Evolutionary conservation across 108 stramenopile genomes (phyloP), one percentile per base, ranked within the genome.

Genomic region (Nitzschia putrida): DNA sequence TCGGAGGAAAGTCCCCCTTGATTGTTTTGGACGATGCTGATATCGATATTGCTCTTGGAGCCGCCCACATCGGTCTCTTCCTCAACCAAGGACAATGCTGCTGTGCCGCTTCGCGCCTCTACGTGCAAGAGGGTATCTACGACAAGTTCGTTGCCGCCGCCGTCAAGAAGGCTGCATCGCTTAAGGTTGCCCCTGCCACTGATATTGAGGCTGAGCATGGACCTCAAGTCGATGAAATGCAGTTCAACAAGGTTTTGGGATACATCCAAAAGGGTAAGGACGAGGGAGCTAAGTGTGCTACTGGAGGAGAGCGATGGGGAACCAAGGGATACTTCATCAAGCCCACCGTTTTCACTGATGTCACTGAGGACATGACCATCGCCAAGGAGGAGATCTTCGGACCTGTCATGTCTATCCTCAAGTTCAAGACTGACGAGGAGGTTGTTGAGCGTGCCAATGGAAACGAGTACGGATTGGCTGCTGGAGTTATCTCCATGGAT

Each of bases 1-100:
- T 96, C 51, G 95, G 97, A 16, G 97, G 95, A 23, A 95, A 97
- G 72, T 89, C 90, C 74, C 92, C 96, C 49, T 91, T 95, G 91
- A 73, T 97, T 69, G 94, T 97, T 7, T 94, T 95, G 74, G 89
- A 69, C 5, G 93, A 94, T 80, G 92, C 89, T 11, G 90, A 93
- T 74, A 45, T 93, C 3, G 81, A 93, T 44, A 80, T 80, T 65
- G 91, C 92, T 22, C 90, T 91, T 14, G 70, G 71, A 41, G 54
- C 59, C 37, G 78, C 80, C 21, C 70, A 73, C 58, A 44, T 71
- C 25, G 87, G 83, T 20, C 69, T 83, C 2, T 87, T 83, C 49
- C 60, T 85, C 34, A 87, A 86, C 68, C 74, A 82, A 20, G 91
- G 91, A n/a, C 91, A 92, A 76, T 78, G 77, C 74, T 92, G 91